Percentiles rank a stretch among this genome's conserved stretches.
Evolutionary conservation across 345 rosid species (phyloP).

Genomic region (Lenwebbia sp.): DNA sequence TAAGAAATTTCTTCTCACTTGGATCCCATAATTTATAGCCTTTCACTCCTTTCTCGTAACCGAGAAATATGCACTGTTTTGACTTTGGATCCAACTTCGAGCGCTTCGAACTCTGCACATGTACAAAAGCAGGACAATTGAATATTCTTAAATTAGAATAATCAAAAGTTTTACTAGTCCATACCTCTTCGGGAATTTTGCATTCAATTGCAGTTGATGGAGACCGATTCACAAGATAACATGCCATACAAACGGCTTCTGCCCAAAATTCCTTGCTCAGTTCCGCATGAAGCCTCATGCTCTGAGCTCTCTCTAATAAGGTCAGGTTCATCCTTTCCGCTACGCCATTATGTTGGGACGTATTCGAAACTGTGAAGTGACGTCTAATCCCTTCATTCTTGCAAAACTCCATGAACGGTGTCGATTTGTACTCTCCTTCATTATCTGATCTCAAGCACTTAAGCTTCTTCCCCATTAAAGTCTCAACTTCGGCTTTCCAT

Average conservation of each 20-base stretch:
- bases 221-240: neutral
- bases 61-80: fast-evolving
- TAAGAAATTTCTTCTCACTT: neutral
- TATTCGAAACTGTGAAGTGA: neutral
- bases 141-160: neutral
- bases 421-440: neutral
- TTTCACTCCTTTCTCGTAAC: neutral
- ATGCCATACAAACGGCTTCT: fast-evolving
- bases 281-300: fast-evolving
- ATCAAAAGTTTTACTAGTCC: neutral
- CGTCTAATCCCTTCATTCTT: neutral
- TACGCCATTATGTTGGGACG: neutral
- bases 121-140: neutral
- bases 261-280: neutral
- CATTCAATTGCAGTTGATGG: neutral
- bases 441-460: neutral
- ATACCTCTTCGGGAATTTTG: neutral
- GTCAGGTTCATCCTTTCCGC: neutral
- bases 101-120: neutral
- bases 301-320: neutral
- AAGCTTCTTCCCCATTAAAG: neutral
- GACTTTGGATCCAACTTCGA: neutral
- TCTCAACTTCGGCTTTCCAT: neutral
- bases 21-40: neutral
- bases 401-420: neutral